Evolutionary conservation across 345 rosid genomes (phyloP).

Genomic region (Atalantia buxifolia): DNA sequence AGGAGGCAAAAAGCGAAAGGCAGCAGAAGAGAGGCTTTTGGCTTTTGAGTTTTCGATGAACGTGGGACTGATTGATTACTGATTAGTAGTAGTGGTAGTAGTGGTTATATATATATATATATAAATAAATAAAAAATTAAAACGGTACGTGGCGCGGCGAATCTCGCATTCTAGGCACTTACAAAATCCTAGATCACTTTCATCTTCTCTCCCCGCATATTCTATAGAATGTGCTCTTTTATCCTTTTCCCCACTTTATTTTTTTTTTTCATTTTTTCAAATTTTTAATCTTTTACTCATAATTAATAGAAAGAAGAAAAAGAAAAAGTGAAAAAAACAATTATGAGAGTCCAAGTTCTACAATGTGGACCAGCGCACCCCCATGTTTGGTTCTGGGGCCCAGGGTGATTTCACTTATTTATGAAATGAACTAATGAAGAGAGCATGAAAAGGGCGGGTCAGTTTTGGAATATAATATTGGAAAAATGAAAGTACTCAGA

Average conservation of each 20-base stretch:
- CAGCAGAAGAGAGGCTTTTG: no score
- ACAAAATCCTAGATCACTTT: background rate
- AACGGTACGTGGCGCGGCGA: constrained; percentile 43
- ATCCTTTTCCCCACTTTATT: background rate
- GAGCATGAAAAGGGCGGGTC: background rate
- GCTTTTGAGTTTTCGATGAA: no score
- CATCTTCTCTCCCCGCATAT: constrained; percentile 38
- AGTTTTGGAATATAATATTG: background rate
- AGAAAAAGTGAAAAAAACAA: background rate
- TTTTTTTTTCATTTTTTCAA: background rate
- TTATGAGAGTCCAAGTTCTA: no score
- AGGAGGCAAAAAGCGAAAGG: no score
- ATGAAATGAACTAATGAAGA: no score
- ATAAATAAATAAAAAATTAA: no score
- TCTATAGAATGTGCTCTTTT: constrained; percentile 50
- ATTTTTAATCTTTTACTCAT: background rate
- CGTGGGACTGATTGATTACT: no score
- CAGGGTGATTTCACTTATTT: background rate
- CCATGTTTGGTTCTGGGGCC: background rate
- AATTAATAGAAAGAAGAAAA: background rate
- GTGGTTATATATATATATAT: no score
- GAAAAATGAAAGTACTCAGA: background rate
- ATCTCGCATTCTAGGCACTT: constrained; percentile 14
- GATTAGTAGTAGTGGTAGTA: no score
- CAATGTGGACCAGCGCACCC: background rate